Base-by-base conservation (phyloP, 2,329 filamentous ascomycete species). In the Pyrenochaeta sp. region DNA sequence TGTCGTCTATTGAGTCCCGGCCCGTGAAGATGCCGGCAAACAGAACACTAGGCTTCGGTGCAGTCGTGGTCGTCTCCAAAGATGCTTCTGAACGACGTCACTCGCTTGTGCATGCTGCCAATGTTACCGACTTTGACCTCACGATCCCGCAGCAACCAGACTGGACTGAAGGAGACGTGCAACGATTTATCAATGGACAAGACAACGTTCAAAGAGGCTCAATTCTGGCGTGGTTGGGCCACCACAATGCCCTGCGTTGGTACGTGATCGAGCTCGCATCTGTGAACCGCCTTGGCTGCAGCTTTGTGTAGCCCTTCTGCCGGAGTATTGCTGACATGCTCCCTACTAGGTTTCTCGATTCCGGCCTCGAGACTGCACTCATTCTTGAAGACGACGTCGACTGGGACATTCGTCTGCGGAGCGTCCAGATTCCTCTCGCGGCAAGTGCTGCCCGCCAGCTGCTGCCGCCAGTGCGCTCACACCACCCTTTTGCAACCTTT, bases 301-400 rank as follows among this genome's bases (percentile, higher is more conserved):
- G 42, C 51, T 50, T n/a, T 20, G 32, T 50, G n/a, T 41, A 43
- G 32, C 33, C n/a, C 6, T 51, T n/a, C 27, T 20, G 7, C 11
- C 4, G 6, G 18, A 39, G n/a, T 18, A 23, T 18, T 5, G 47
- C 61, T 70, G 49, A 67, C 49, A 51, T 45, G 49, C 51, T 40
- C 23, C 3, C 36, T 12, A 7, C 12, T 51, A 78, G 74, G 72
- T 80, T 80, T 60, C 66, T 80, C n/a, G 65, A 72, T 14, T 78
- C 75, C 39, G 72, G 70, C 35, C 68, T 75, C 7, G 75, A 78
- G 51, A 78, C 77, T 1, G 76, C 74, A 2, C 68, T 80, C 27
- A 76, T 80, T 20, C 68, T 80, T 36, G 78, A 80, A 67, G 78
- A 80, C 61, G 78, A 80, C 51, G 77, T 79, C 27, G 77, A 80